Evolutionary conservation across 805 yeast genomes (phyloP), one percentile per base, ranked within the genome.

Genomic region (Pichia phayaonensis): DNA sequence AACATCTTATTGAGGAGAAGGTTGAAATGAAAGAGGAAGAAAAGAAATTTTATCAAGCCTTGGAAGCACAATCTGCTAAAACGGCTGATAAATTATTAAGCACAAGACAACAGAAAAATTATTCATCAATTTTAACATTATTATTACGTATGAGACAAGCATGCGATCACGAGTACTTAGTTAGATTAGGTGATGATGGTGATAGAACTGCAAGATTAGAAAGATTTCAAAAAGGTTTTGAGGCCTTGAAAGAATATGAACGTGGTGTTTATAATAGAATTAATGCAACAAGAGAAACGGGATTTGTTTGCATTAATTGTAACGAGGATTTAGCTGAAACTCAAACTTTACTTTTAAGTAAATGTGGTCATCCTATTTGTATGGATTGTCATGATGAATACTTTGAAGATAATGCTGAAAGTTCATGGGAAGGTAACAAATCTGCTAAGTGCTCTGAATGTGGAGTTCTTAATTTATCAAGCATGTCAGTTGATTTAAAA

Each of bases 141-240:
- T 73, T 90, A 46, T 69, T 90, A 44, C 75, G 97, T 46, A 70
- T 90, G 59, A 75, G 98, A 52, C 97, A 90, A 67, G 90, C 95
- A 4, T 86, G 96, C 61, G 81, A 85, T 61, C 97, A 88, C 63
- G 79, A 82, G 40, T 82, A 77, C 59, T 69, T 90, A 51, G 92
- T 86, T 24, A 75, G 78, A 52, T 73, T 86, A 45, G 90, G 96
- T 15, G 66, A 66, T 44, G 64, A 62, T 20, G 56, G 71, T 66
- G 73, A 70, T 56, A 66, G 74, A 48, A 55, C 67, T 54, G 65
- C 66, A 53, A 68, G 61, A 53, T 56, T 65, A 51, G 59, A 65
- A 23, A 63, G 63, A 49, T 65, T 71, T 67, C 55, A 66, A 52
- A 53, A 67, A 31, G 57, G 57, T 7, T 59, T 44, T 50, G 44